phyloP scores from a whole-genome alignment of 148 eudicot genomes.

The Oxyria digyna region DNA sequence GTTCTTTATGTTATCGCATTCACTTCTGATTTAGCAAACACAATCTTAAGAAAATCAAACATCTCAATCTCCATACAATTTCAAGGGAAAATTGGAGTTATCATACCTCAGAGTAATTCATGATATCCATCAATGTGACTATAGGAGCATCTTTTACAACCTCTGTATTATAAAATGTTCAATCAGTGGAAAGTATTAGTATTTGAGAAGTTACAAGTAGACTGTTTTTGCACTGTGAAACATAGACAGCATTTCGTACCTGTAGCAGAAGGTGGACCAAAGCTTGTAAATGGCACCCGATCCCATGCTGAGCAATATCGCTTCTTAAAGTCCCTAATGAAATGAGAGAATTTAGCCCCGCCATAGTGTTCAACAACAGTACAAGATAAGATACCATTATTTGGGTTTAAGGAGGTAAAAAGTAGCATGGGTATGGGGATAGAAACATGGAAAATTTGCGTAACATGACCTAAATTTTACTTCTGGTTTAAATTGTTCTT shows the following conservation, averaged over 20 bases:
- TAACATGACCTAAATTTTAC: too few relatives aligned
- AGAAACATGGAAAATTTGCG: too few relatives aligned
- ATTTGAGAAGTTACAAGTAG: background rate
- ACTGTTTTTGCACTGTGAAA: background rate
- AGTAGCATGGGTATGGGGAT: background rate
- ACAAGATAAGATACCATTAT: background rate
- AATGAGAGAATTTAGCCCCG: background rate
- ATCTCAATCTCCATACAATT: background rate
- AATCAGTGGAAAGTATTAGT: background rate
- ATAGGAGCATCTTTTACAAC: conserved; percentile 45
- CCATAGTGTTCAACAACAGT: background rate
- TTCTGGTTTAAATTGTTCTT: background rate
- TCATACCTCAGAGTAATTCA: background rate
- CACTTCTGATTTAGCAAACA: background rate
- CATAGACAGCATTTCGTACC: conserved; percentile 23
- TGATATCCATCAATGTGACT: conserved; percentile 31
- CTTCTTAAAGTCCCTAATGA: conserved; percentile 36
- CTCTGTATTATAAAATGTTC: conserved; percentile 24
- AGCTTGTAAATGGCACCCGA: conserved; percentile 72
- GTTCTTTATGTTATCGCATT: background rate
- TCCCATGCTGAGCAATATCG: conserved; percentile 38
- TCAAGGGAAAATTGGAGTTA: background rate
- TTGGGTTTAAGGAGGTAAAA: background rate
- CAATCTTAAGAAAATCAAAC: background rate
- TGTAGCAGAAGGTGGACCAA: conserved; percentile 51